phyloP scores from a whole-genome alignment of 2,329 filamentous ascomycete genomes.

The Claviceps capensis region DNA sequence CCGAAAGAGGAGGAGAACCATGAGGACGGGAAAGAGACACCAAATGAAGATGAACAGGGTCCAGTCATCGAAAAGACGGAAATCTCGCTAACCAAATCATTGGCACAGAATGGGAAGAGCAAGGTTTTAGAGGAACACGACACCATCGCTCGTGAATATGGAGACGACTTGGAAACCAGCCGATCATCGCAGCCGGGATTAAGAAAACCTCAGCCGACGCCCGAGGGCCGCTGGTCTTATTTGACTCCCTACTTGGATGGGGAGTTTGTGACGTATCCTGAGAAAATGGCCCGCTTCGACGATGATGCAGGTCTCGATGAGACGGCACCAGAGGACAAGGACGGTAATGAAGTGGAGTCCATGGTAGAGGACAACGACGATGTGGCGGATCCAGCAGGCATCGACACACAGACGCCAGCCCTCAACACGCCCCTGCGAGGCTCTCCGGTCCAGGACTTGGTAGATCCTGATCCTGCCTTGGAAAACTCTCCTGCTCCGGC shows the following conservation, averaged over 20 bases:
- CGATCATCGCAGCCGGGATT: slow-evolving; percentile 3
- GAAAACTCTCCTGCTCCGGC: slow-evolving; percentile 24
- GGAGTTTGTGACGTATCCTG: slow-evolving; percentile 26
- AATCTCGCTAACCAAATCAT: background rate
- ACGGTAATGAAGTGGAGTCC: slow-evolving; percentile 15
- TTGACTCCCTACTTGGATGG: slow-evolving; percentile 27
- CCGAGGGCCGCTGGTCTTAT: slow-evolving; percentile 22
- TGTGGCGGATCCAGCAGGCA: slow-evolving; percentile 14
- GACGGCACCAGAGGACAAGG: slow-evolving; percentile 16
- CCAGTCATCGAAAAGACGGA: background rate
- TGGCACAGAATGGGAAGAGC: background rate
- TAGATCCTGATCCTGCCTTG: slow-evolving; percentile 24
- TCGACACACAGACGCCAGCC: slow-evolving; percentile 22
- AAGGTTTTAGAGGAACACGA: background rate
- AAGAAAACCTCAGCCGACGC: slow-evolving; percentile 16
- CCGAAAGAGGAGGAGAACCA: background rate
- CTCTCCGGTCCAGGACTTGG: slow-evolving; percentile 25
- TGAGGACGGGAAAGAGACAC: background rate
- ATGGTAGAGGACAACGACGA: slow-evolving; percentile 22
- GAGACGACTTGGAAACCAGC: background rate
- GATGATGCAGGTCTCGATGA: slow-evolving; percentile 20
- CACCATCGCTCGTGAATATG: background rate
- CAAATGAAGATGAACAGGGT: background rate
- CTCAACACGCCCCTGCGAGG: slow-evolving; percentile 25
- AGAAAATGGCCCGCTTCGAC: slow-evolving; percentile 19